Base-by-base conservation (phyloP, 176 grass and related monocot genomes). In the Zea mays region DNA sequence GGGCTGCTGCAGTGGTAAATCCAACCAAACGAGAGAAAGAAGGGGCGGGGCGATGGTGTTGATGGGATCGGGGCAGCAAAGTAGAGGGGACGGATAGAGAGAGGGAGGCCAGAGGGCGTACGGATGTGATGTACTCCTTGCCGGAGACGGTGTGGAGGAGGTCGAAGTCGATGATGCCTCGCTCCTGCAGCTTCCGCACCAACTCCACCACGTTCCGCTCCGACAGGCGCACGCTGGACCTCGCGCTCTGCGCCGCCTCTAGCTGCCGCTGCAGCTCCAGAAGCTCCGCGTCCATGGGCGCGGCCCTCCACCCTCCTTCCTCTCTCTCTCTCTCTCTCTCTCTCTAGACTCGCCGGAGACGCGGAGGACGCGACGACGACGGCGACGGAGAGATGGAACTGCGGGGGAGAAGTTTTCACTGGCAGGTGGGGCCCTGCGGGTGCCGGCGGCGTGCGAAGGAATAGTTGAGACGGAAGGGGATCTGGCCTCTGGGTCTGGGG, bases 71-170 rank as follows among this genome's bases (percentile, higher is more conserved):
- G 52, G 49, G 70, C 45, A 40, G 5, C 7, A 44, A 34, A 21
- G 20, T 6, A 11, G 10, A 16, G 41, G 13, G 13, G 2, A 8
- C 44, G 33, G 8, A 10, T 35, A 79, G 48, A 73, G 75, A 60
- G 54, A 1, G 12, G 10, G 2, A 14, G 42, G 51, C 47, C 33
- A 3, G 8, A 49, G 7, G n/a, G 37, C 33, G 79, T 91, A 94
- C 95, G 39, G 91, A 85, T 79, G 91, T 98, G 91, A 98, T 98
- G 87, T 94, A 94, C 79, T 98, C 89, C 81, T 98, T 98, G 59
- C 91, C 95, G 51, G 91, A 88, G 77, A 72, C 56, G 58, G 91
- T 94, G 73, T 98, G 91, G 61, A 98, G 91, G 74, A 98, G 91
- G 48, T 92, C 89, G 77, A 94, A 98, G 79, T 98, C 85, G 85